Evolutionary conservation across 176 grass and related monocot genomes (phyloP).

Genomic region (Stipa capillata): DNA sequence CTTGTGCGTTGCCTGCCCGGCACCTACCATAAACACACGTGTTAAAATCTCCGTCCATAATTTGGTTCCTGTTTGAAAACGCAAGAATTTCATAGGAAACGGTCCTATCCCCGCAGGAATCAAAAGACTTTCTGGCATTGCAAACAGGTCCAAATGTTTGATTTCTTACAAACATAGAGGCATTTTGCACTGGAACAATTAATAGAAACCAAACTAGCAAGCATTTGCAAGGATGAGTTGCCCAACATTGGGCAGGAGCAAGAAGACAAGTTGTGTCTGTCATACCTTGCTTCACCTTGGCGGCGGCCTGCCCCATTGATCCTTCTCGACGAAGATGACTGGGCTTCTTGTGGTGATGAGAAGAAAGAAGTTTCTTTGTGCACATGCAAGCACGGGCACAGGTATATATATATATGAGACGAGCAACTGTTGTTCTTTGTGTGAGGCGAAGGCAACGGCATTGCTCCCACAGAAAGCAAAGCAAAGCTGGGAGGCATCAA

Average conservation of each 20-base stretch:
- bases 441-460: conserved; percentile 25
- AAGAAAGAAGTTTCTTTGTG: neutral
- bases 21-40: neutral
- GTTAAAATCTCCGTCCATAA: neutral
- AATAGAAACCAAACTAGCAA: neutral
- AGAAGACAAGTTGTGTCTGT: neutral
- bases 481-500: conserved; percentile 51
- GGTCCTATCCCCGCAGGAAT: too few relatives aligned
- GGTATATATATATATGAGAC: neutral
- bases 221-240: neutral
- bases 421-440: conserved; percentile 11
- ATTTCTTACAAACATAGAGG: neutral
- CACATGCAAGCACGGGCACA: neutral
- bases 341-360: neutral
- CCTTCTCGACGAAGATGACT: neutral
- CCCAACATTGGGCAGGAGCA: neutral
- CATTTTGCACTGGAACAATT: neutral
- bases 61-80: neutral
- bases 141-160: too few relatives aligned
- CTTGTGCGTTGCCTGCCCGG: neutral
- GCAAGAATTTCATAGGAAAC: neutral
- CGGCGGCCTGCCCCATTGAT: conserved; percentile 24
- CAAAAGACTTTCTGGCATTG: too few relatives aligned
- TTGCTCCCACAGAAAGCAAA: conserved; percentile 40
- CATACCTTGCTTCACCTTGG: conserved; percentile 39